Base-by-base conservation (phyloP, 2,329 filamentous ascomycete species). In the Mycosphaerella sp. region DNA sequence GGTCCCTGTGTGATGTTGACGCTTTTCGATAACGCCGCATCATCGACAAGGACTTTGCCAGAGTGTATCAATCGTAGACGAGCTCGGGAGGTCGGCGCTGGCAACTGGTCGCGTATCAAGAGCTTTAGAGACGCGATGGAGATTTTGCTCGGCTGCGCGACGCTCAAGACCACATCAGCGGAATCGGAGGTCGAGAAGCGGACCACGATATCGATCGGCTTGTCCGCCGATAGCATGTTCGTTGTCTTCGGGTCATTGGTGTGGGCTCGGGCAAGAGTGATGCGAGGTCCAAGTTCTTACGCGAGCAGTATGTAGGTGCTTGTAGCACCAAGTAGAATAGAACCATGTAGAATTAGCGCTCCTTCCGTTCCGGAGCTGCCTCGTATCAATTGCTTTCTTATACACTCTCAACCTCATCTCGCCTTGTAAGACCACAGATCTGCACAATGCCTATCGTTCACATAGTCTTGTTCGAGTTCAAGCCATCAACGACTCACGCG, bases 61-160 rank as follows among this genome's bases (percentile, higher is more conserved):
- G 87, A 81, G 68, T 95, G 84, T 67, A 97, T 96, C 58, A 98
- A 82, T 53, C 91, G 88, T 28, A 97, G 80, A 32, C 89, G 85
- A 56, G 81, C 82, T 37, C 79, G 75, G 12, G 82, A 79, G 57
- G 83, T 77, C 30, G 79, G 72, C 30, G 73, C 64, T 5, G 84
- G 77, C 17, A 96, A 80, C 41, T 85, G 79, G 7, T 76, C 70
- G 59, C 93, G 89, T 65, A 97, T 87, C 45, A 86, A 77, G 62
- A 86, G 84, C 70, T 95, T 95, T 18, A 97, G 79, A 1, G 85
- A 81, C 49, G 89, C 79, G 48, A 88, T 80, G 37, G 88, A 88
- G 9, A 85, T 89, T 28, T 76, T 75, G 42, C 76, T 70, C 0
- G 90, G 87, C 5, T 76, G 73, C 43, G 81, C 69, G 64, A 97